Percentiles rank a stretch among this genome's conserved stretches.
phyloP scores from a whole-genome alignment of 116 monocot genomes.

The Zostera marina region DNA sequence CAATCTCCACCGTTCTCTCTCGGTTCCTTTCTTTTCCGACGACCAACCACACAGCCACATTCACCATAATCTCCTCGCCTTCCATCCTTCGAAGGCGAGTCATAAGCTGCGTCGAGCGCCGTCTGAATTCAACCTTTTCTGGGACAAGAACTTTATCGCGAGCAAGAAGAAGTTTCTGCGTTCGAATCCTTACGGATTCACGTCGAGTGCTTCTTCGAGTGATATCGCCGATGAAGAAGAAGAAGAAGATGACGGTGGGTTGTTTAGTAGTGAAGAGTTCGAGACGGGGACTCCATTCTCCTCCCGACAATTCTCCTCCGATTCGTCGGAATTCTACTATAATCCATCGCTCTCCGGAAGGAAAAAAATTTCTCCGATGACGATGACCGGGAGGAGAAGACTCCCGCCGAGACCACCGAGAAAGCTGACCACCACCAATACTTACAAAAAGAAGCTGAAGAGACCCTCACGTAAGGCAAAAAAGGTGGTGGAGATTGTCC shows the following conservation, averaged over 20 bases:
- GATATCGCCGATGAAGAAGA: not conserved
- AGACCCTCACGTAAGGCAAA: not conserved
- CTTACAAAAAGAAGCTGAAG: not conserved
- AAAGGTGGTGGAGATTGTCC: not conserved
- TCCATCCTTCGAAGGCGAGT: not conserved
- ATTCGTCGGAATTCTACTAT: slow-evolving; percentile 18
- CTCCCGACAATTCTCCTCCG: slow-evolving; percentile 16
- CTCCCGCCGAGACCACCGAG: not conserved
- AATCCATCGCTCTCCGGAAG: slow-evolving; percentile 4
- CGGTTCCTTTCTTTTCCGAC: slow-evolving; percentile 4
- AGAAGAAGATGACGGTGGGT: not conserved
- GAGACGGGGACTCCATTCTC: slow-evolving; percentile 9
- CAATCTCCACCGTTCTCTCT: slow-evolving; percentile 14
- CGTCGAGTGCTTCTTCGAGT: slow-evolving; percentile 7
- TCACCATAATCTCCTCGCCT: not conserved
- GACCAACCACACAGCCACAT: not conserved
- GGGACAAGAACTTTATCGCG: not conserved
- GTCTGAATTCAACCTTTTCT: too few species aligned
- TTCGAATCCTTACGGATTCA: slow-evolving; percentile 15
- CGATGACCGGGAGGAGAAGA: not conserved
- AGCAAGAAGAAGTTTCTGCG: slow-evolving; percentile 14
- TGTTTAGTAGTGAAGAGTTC: slow-evolving; percentile 13
- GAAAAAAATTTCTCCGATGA: not conserved
- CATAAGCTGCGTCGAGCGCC: not conserved
- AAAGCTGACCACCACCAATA: not conserved